Conservation (phyloP, 345 rosid genomes). For the Citrus sp. region DNA sequence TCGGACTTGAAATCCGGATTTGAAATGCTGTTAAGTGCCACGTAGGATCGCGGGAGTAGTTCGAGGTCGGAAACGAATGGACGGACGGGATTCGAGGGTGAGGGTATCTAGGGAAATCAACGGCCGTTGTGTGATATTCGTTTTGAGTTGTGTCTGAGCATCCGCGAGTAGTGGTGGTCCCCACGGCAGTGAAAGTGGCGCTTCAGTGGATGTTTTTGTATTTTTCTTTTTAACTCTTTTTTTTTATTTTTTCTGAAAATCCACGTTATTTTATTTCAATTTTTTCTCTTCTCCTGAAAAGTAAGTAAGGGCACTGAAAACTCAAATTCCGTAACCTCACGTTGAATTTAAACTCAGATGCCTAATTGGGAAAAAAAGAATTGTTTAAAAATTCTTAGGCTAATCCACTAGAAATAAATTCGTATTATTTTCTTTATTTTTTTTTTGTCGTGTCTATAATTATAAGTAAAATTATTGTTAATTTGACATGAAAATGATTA, state of each 20-base stretch:
- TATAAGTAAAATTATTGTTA: not conserved
- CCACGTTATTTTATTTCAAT: too few relatives aligned
- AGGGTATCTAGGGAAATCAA: not conserved
- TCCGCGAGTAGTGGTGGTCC: slow-evolving; percentile 6
- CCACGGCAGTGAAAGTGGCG: not conserved
- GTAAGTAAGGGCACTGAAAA: not conserved
- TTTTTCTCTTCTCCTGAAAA: too few relatives aligned
- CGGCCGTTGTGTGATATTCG: slow-evolving; percentile 26
- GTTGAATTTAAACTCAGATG: too few relatives aligned
- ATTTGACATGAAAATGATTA: not conserved
- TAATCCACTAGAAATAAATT: too few relatives aligned
- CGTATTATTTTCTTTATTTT: not conserved
- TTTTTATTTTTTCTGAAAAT: not conserved
- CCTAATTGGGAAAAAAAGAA: too few relatives aligned
- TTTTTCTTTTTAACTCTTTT: not conserved
- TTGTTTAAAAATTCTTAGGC: too few relatives aligned
- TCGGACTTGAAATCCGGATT: slow-evolving; percentile 74
- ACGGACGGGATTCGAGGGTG: slow-evolving; percentile 42
- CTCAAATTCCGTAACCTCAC: too few relatives aligned
- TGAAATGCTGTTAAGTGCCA: slow-evolving; percentile 63
- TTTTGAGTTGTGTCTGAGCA: not conserved
- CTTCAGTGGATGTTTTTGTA: not conserved
- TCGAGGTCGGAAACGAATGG: slow-evolving; percentile 8
- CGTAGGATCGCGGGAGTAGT: slow-evolving; percentile 24
- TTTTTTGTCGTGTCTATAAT: not conserved